Percentiles rank a stretch among this genome's conserved stretches.
Evolutionary conservation across 768 basidiomycete species (phyloP).

Genomic region (Termitomyces sp.): DNA sequence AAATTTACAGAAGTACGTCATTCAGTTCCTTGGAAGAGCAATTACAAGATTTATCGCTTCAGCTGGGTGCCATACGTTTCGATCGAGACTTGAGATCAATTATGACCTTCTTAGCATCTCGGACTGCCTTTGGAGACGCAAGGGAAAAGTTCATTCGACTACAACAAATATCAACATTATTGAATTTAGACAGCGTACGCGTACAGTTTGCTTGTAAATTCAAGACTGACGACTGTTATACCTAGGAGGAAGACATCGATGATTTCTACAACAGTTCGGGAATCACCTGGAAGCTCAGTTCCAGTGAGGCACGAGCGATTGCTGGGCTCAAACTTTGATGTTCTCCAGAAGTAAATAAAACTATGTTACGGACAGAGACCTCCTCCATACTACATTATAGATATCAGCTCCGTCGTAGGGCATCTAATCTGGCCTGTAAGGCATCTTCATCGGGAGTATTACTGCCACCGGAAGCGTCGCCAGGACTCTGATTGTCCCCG

Average conservation of each 20-base stretch:
- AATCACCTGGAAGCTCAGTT: conserved; percentile 79
- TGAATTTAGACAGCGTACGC: conserved; percentile 81
- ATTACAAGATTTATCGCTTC: conserved; percentile 2
- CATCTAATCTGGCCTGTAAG: conserved; percentile 90
- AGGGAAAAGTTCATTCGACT: conserved; percentile 89
- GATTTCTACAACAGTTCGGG: conserved; percentile 94
- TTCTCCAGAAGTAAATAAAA: neutral
- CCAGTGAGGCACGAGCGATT: conserved; percentile 71
- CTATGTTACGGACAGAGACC: neutral
- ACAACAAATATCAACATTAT: conserved; percentile 88
- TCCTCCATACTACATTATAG: conserved; percentile 4
- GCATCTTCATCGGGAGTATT: conserved; percentile 80
- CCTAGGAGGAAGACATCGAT: conserved; percentile 88
- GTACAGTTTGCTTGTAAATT: neutral
- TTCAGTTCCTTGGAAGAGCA: neutral
- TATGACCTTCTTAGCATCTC: conserved; percentile 77
- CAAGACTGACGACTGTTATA: neutral
- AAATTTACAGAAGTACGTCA: conserved; percentile 79
- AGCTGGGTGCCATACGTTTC: conserved; percentile 95
- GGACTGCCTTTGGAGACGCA: conserved; percentile 85
- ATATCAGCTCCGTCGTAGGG: conserved; percentile 65
- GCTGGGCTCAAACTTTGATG: conserved; percentile 50
- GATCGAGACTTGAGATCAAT: conserved; percentile 89
- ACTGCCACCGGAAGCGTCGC: conserved; percentile 32
- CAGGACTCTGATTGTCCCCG: conserved; percentile 28